These are phyloP conservation scores for Leishmania turanica DNA, from an alignment of 208 protist genomes.

Conservation along the genomic window DNA sequence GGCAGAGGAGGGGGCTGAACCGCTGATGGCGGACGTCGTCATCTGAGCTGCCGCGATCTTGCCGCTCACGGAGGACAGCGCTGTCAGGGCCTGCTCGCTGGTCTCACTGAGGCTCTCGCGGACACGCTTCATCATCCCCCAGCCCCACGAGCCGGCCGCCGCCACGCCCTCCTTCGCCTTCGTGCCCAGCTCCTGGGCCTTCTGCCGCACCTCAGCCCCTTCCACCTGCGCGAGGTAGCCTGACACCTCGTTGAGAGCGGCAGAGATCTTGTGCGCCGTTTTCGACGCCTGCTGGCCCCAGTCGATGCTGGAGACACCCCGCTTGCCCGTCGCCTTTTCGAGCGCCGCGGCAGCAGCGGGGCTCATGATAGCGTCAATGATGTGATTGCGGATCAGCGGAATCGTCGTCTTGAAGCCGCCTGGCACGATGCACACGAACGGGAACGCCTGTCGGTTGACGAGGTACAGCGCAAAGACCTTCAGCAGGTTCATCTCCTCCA, in stretches of 20 bases:
- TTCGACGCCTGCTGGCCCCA: constrained; percentile 20
- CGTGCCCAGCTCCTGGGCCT: constrained; percentile 49
- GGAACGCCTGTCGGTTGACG: constrained; percentile 61
- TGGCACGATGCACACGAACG: constrained; percentile 71
- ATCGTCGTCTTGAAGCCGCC: constrained; percentile 80
- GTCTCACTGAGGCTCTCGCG: constrained; percentile 49
- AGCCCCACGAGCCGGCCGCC: constrained; percentile 71
- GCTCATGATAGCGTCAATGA: constrained; percentile 37
- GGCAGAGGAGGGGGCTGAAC: constrained; percentile 11
- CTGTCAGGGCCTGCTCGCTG: constrained; percentile 21
- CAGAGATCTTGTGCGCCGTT: constrained; percentile 21
- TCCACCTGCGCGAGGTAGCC: constrained; percentile 26
- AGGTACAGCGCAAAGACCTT: constrained; percentile 84
- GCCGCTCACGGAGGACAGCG: constrained; percentile 1
- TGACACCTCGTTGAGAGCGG: constrained; percentile 36
- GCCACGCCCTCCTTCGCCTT: constrained; percentile 55
- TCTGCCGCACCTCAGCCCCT: constrained; percentile 41
- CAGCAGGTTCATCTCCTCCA: constrained; percentile 90
- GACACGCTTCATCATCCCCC: constrained; percentile 52
- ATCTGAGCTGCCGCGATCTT: constrained; percentile 1
- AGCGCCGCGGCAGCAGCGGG: constrained; percentile 18
- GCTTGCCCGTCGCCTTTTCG: background rate
- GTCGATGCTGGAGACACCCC: background rate
- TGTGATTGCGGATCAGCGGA: constrained; percentile 59
- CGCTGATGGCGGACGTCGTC: background rate